Conservation (phyloP, 768 basidiomycete genomes). For the Termitomyces sp. region DNA sequence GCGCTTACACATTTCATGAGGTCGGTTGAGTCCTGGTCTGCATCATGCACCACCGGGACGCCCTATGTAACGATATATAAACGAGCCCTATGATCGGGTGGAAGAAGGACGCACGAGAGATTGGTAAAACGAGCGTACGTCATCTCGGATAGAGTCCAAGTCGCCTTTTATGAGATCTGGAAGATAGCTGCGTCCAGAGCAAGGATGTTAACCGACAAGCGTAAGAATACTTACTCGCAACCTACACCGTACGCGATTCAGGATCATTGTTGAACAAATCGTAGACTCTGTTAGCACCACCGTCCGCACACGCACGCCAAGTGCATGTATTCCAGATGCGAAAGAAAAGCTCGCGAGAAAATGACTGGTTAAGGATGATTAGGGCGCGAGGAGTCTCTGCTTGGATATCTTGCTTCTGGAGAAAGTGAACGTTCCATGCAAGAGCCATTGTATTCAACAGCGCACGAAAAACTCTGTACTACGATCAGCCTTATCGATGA, state of each 20-base stretch:
- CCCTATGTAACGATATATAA: constrained; percentile 41
- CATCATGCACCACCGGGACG: constrained; percentile 63
- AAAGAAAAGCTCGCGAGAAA: constrained; percentile 57
- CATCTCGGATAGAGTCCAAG: constrained; percentile 78
- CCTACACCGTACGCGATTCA: constrained; percentile 10
- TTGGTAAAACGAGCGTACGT: constrained; percentile 70
- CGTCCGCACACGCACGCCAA: constrained; percentile 78
- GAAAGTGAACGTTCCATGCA: constrained; percentile 42
- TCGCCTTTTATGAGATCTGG: constrained; percentile 94
- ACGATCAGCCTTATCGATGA: too few relatives aligned
- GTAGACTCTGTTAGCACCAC: constrained; percentile 81
- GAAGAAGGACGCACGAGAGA: constrained; percentile 39
- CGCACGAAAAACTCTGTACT: too few relatives aligned
- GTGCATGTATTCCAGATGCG: constrained; percentile 51
- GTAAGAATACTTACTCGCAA: not conserved
- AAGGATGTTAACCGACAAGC: not conserved
- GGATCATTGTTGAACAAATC: constrained; percentile 38
- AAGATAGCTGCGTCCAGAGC: constrained; percentile 44
- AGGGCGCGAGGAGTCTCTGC: constrained; percentile 41
- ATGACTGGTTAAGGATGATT: constrained; percentile 90
- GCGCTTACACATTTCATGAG: constrained; percentile 86
- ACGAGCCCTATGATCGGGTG: not conserved
- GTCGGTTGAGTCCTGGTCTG: constrained; percentile 85
- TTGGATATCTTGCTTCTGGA: constrained; percentile 15
- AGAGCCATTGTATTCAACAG: not conserved